Base-by-base conservation (phyloP, 2,329 filamentous ascomycete species). In the Orbilia ellipsospora region DNA sequence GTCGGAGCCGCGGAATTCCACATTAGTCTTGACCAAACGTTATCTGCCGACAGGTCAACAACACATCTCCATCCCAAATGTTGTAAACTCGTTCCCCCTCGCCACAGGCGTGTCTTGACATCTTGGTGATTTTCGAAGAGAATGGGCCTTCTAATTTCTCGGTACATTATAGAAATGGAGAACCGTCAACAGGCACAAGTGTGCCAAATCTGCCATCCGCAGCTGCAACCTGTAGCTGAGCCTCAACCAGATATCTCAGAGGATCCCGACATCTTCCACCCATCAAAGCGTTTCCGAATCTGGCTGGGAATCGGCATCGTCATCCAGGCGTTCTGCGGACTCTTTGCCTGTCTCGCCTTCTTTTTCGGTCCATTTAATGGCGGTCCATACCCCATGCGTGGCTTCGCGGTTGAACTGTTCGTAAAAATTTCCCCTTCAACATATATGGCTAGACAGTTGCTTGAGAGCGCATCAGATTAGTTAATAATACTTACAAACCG, bases 141-240 rank as follows among this genome's bases (percentile, higher is more conserved):
- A 23, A 52, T 68, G 70, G 70, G 63, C 16, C 31, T 74, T 26
- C 50, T 44, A 18, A 62, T 68, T 6, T 74, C 70, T 1, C 56
- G 70, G 59, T 54, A 45, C 18, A 31, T 74, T 4, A 67, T 74
- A 56, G 62, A 54, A 62, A 74, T 74, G 70, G 62, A 67, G 40
- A 36, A 36, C 31, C 15, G 16, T 5, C 52, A 51, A 23, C 50
- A 42, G 13, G 12, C n/a, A 4, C 42, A 50, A 20, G 10, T 2
- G n/a, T 51, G 59, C 20, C 44, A 36, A 13, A 31, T 12, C 40
- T 36, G 48, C n/a, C 48, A 63, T 23, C 26, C 26, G 7, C 15
- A 48, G 18, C 40, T 36, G 5, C 40, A 40, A 18, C 13, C 16
- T 20, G 12, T 42, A 5, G 15, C 56, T 1, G 31, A 54, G 13